A percentile compares a stretch with the other conserved stretches of the same genome.
These are phyloP conservation scores for Hypoxylon sp. DNA, from an alignment of 2,329 filamentous ascomycete genomes.

Conservation along the genomic window DNA sequence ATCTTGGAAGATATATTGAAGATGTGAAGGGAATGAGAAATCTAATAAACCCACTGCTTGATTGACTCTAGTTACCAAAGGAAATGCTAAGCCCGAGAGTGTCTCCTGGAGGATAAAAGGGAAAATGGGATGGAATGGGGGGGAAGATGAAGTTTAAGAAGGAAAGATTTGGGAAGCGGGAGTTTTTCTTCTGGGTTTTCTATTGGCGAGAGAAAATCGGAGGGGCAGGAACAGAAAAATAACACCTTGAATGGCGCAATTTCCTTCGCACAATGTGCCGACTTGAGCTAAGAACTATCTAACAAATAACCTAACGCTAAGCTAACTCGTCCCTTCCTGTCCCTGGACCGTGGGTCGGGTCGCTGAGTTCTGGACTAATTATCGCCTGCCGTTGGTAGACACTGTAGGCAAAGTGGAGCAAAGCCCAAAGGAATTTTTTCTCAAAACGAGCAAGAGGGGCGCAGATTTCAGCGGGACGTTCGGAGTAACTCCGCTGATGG, in stretches of 20 bases:
- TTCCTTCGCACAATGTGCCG: conserved; percentile 39
- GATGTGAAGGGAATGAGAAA: conserved; percentile 35
- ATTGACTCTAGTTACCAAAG: conserved; percentile 43
- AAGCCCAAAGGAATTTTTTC: conserved; percentile 41
- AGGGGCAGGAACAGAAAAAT: conserved; percentile 39
- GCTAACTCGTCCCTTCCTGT: conserved; percentile 19
- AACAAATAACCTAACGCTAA: conserved; percentile 23
- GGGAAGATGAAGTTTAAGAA: conserved; percentile 37
- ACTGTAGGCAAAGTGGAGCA: conserved; percentile 29
- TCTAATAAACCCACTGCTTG: conserved; percentile 30
- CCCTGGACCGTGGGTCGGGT: conserved; percentile 33
- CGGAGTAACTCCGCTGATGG: conserved; percentile 41
- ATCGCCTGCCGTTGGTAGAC: conserved; percentile 15
- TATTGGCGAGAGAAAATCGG: conserved; percentile 33
- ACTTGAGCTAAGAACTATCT: conserved; percentile 25
- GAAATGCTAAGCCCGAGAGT: conserved; percentile 38
- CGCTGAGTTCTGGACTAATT: conserved; percentile 13
- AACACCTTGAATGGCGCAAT: conserved; percentile 42
- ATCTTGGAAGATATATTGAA: conserved; percentile 65
- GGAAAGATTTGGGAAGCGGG: conserved; percentile 37
- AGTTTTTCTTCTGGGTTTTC: conserved; percentile 36
- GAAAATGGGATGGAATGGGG: conserved; percentile 20
- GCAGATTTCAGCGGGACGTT: conserved; percentile 24
- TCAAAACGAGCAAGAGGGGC: conserved; percentile 33
- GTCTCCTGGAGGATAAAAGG: conserved; percentile 32